phyloP scores from a whole-genome alignment of 257 asterid species.

The Salvia hispanica region DNA sequence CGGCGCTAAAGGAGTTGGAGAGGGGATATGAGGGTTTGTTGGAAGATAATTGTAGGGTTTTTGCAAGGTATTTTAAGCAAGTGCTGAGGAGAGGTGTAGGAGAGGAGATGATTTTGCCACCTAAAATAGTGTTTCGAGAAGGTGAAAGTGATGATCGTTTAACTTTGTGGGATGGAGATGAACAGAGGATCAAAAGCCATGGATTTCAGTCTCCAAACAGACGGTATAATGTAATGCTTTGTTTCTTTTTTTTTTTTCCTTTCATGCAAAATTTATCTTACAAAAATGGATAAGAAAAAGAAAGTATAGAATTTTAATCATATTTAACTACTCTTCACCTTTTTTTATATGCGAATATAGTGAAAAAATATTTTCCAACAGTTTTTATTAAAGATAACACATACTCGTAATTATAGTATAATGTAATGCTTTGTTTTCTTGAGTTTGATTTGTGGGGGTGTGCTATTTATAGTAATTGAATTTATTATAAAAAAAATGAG shows the following conservation, averaged over 20 bases:
- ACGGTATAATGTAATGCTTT: constrained; percentile 75
- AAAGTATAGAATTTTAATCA: too few relatives aligned
- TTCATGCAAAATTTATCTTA: too few relatives aligned
- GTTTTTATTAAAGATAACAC: too few relatives aligned
- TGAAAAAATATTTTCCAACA: too few relatives aligned
- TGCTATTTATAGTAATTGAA: too few relatives aligned
- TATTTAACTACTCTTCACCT: too few relatives aligned
- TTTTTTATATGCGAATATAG: too few relatives aligned
- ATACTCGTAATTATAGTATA: too few relatives aligned
- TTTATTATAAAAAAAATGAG: too few relatives aligned
- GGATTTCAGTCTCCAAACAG: constrained; percentile 51
- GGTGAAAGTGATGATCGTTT: background rate
- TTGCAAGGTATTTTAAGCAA: constrained; percentile 51
- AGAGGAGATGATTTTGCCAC: constrained; percentile 37
- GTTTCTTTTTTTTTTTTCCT: too few relatives aligned
- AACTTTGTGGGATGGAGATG: background rate
- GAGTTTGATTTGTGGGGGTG: background rate
- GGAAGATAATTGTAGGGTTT: constrained; percentile 58
- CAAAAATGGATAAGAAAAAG: too few relatives aligned
- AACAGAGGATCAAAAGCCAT: constrained; percentile 35
- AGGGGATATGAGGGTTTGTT: constrained; percentile 57
- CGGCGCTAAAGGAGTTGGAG: constrained; percentile 58
- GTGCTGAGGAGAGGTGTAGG: constrained; percentile 38
- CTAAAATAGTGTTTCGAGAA: constrained; percentile 34
- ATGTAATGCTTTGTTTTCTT: constrained; percentile 23